Evolutionary conservation across 2,329 filamentous ascomycete species (phyloP), one percentile per base, ranked within the genome.

Genomic region (Trichoderma harzianum): DNA sequence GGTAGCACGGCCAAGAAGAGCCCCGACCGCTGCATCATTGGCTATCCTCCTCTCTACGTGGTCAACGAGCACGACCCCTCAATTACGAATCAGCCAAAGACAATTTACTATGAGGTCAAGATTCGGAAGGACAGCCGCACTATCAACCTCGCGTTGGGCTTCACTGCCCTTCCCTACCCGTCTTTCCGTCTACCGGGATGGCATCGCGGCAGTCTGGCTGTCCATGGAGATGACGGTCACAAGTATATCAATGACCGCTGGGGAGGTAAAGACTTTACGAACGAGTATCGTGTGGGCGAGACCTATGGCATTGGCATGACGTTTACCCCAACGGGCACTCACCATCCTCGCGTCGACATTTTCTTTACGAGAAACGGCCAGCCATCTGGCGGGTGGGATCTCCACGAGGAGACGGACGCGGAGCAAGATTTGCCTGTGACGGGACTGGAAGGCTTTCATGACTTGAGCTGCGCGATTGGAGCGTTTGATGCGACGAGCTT

Each of bases 211-310:
- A 91, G 89, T 74, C 77, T 95, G 16, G 93, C 86, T 1, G 89
- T 95, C n/a, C 93, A 95, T 78, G 90, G 91, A 61, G 93, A 95
- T 79, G 93, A 95, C 79, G 93, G 93, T 0, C 87, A 91, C 76
- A 87, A 88, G 79, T 96, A 92, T 79, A 86, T 94, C 76, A 93
- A 94, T 78, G 91, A 95, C 79, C 85, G 86, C 8, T 92, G 87
- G 84, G 93, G 93, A 26, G 93, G 93, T 21, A 88, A 88, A 74
- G 84, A 89, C 70, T 95, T 95, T 74, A 90, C 90, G 0, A 76
- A 79, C 11, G 84, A 89, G 6, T 94, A 94, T 78, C 79, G 81
- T n/a, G 81, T 82, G 0, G 91, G 91, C 18, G 88, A 93, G 76
- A 90, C 88, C 6, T 85, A 93, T 11, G 93, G 93, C 0, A 81